Conservation (phyloP, 352 stramenopile genomes). For the Pythium dissotocum region DNA sequence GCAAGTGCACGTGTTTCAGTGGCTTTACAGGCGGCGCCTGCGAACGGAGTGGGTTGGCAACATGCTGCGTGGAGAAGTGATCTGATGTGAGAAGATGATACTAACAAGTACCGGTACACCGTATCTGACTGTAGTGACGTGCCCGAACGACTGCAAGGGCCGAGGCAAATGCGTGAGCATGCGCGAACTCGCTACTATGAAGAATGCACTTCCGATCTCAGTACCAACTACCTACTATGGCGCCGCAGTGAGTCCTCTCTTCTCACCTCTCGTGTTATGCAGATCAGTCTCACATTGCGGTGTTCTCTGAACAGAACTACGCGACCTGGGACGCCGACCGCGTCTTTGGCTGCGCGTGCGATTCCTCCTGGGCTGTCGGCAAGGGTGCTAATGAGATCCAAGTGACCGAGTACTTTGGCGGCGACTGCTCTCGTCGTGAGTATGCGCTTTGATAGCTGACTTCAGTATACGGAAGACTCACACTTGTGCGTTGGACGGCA, state of each 20-base stretch:
- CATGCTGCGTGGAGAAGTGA: no score
- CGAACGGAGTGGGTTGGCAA: constrained; percentile 50
- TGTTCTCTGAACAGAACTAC: constrained; percentile 32
- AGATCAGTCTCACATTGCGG: background rate
- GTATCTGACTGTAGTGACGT: constrained; percentile 36
- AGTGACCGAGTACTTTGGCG: constrained; percentile 86
- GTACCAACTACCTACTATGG: constrained; percentile 64
- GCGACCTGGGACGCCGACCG: constrained; percentile 91
- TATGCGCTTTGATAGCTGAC: background rate
- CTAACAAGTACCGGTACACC: no score
- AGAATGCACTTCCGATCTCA: constrained; percentile 68
- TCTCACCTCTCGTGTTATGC: background rate
- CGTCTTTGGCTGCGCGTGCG: constrained; percentile 89
- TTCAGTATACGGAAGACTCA: background rate
- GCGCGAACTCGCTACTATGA: constrained; percentile 65
- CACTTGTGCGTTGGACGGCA: constrained; percentile 14
- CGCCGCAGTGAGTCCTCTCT: constrained; percentile 30
- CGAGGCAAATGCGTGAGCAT: constrained; percentile 84
- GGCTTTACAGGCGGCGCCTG: constrained; percentile 85
- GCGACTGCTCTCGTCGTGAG: constrained; percentile 82
- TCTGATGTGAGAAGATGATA: no score
- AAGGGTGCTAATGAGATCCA: constrained; percentile 73
- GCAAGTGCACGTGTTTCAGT: constrained; percentile 78
- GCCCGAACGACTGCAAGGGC: constrained; percentile 70
- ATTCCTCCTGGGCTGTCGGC: constrained; percentile 85